These are phyloP conservation scores for Eutrema salsugineum DNA, from an alignment of 441 rosid species.

Conservation along the genomic window DNA sequence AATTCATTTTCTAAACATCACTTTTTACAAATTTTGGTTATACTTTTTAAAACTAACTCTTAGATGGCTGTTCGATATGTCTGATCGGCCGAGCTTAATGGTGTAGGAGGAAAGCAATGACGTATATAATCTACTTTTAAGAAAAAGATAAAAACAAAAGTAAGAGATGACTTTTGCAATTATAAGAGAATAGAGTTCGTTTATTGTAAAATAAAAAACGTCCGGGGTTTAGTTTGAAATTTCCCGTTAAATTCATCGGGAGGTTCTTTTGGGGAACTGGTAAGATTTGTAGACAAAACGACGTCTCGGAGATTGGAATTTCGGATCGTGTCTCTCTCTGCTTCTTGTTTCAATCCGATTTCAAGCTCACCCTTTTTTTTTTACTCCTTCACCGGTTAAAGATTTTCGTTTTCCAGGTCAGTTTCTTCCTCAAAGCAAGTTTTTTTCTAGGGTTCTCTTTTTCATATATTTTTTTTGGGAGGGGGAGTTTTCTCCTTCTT, in stretches of 20 bases:
- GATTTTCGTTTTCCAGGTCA: constrained; percentile 18
- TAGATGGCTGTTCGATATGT: background rate
- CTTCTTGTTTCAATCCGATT: constrained; percentile 20
- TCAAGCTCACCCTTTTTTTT: background rate
- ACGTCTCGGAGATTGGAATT: constrained; percentile 33
- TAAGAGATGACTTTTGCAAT: background rate
- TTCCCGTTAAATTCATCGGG: background rate
- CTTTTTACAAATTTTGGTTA: background rate
- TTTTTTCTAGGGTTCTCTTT: constrained; percentile 7
- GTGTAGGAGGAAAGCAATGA: background rate
- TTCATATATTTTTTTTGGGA: background rate
- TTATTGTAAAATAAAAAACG: background rate
- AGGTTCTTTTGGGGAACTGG: constrained; percentile 21
- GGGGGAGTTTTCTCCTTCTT: background rate
- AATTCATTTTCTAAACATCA: background rate
- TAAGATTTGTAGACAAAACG: constrained; percentile 22
- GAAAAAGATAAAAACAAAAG: background rate
- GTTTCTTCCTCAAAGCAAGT: constrained; percentile 4
- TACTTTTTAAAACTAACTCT: background rate
- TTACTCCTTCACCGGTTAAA: background rate
- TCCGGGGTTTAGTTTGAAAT: constrained; percentile 13
- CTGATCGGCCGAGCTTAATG: background rate
- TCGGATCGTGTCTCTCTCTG: constrained; percentile 34
- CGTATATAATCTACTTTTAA: background rate
- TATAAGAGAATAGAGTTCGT: background rate